Evolutionary conservation across 2,329 filamentous ascomycete species (phyloP), one percentile per base, ranked within the genome.

Genomic region (Aspergillus glaucus): DNA sequence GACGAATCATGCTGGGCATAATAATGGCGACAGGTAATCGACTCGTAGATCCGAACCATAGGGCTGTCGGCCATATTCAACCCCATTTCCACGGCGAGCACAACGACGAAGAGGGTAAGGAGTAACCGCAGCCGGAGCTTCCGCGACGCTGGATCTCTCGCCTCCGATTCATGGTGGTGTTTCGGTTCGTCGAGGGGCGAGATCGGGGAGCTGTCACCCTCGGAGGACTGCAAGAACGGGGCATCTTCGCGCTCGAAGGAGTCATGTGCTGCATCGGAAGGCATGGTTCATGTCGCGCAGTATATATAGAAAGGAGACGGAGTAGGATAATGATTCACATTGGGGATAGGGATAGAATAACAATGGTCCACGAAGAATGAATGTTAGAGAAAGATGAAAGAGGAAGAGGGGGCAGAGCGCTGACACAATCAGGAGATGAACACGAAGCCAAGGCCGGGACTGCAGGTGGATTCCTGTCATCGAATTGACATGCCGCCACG

Each of bases 41-140:
- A 66, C 55, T 79, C 76, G 60, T 67, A 75, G 36, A 78, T 69
- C 44, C 75, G 71, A 6, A 73, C 75, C 55, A 68, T 67, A 3
- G 75, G 74, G 0, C 73, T 68, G 14, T 69, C 63, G 19, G 69
- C 59, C 49, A 77, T 71, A 50, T 69, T 70, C 8, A 69, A 63
- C 24, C 74, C 75, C 12, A 75, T 61, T 50, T 77, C 74, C 50
- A 75, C 62, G 22, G 67, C 61, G 19, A 72, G 61, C 6, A 72
- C 58, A 52, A 76, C 68, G 30, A 66, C 58, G 51, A 76, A 66
- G 21, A 77, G 59, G 36, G 65, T 63, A 41, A 73, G 58, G 53
- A 69, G 66, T 10, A 76, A 58, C 3, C 67, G 67, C 17, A 63
- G 57, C 21, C 61, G 63, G 34, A 69, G 57, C 3, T 61, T 62